Conservation (phyloP, 2,329 filamentous ascomycete genomes). For the Chaetomiaceae sp. region DNA sequence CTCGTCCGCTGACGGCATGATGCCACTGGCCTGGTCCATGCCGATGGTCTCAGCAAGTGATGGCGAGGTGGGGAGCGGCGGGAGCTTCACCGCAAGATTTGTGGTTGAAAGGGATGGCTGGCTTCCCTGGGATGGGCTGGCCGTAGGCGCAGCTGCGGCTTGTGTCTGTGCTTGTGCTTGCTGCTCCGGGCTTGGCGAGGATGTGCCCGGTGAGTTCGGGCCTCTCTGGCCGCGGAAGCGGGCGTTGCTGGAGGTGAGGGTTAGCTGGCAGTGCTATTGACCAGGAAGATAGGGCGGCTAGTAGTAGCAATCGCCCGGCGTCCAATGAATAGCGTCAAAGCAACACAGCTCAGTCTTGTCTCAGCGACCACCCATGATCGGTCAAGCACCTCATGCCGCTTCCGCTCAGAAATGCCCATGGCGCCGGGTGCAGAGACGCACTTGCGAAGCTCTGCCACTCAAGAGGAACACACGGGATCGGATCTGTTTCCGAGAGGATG, state of each 20-base stretch:
- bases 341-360: neutral
- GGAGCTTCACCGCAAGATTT: slow-evolving; percentile 47
- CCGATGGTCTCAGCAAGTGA: slow-evolving; percentile 62
- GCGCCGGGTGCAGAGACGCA: neutral
- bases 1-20: slow-evolving; percentile 45
- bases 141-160: slow-evolving; percentile 27
- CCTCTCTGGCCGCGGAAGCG: slow-evolving; percentile 25
- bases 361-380: neutral
- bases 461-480: too few relatives aligned
- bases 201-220: slow-evolving; percentile 22
- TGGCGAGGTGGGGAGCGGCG: slow-evolving; percentile 57
- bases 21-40: slow-evolving; percentile 55
- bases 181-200: slow-evolving; percentile 15
- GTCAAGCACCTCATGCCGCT: neutral
- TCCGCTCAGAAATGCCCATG: neutral
- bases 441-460: neutral
- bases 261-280: slow-evolving; percentile 7
- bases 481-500: neutral
- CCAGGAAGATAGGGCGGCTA: neutral
- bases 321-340: neutral
- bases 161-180: slow-evolving; percentile 11
- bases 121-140: slow-evolving; percentile 37
- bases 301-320: neutral
- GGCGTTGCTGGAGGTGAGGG: slow-evolving; percentile 20
- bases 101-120: slow-evolving; percentile 42